Conservation (phyloP, 176 grass and related monocot species). For the Oryza glumipatula region DNA sequence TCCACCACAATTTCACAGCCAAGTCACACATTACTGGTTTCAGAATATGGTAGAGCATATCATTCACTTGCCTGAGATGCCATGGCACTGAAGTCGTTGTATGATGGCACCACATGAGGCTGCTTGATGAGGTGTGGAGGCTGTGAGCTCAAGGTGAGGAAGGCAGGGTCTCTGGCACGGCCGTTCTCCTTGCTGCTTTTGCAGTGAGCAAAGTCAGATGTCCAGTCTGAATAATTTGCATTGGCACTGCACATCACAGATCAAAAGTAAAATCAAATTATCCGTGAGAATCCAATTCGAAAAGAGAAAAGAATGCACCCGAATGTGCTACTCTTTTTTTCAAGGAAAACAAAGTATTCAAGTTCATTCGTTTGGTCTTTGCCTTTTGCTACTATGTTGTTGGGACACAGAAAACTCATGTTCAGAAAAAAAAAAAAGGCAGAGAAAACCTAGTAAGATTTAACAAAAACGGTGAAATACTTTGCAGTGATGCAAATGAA, state of each 20-base stretch:
- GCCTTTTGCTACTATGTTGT: not conserved
- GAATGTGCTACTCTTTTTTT: not conserved
- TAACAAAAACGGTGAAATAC: not conserved
- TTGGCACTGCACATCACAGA: conserved; percentile 20
- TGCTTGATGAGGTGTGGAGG: conserved; percentile 48
- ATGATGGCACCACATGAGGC: conserved; percentile 35
- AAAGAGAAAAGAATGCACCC: not conserved
- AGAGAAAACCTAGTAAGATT: not conserved
- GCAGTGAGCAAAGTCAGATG: conserved; percentile 31
- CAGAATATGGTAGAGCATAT: conserved; percentile 2
- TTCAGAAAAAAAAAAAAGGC: not conserved
- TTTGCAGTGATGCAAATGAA: not conserved
- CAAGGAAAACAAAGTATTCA: not conserved
- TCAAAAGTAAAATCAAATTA: not conserved
- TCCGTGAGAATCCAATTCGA: not conserved
- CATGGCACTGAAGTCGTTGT: conserved; percentile 46
- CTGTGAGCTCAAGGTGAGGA: conserved; percentile 56
- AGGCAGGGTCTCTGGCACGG: conserved; percentile 38
- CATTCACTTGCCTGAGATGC: conserved; percentile 51
- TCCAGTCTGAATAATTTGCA: conserved; percentile 44
- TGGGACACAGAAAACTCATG: conserved; percentile 1
- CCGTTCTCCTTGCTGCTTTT: conserved; percentile 45
- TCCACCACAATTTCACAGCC: not conserved
- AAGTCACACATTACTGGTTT: conserved; percentile 32
- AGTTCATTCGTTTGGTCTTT: not conserved